These are phyloP conservation scores for Xylariomycetidae sp. DNA, from an alignment of 2,329 filamentous ascomycete genomes.

Conservation along the genomic window DNA sequence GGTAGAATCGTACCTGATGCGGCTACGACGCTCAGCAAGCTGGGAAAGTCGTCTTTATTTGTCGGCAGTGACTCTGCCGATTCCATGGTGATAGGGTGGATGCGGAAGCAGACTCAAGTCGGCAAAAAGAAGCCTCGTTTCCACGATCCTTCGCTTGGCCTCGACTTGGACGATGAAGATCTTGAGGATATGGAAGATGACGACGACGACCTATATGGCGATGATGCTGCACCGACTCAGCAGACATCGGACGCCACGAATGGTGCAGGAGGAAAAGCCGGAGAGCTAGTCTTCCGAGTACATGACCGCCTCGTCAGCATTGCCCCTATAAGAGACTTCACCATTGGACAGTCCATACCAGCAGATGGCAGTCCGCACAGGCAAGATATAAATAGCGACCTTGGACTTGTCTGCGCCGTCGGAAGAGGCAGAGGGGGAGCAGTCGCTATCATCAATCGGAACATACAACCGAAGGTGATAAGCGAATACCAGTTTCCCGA, in stretches of 20 bases:
- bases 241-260: slow-evolving; percentile 31
- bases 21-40: slow-evolving; percentile 63
- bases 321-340: slow-evolving; percentile 72
- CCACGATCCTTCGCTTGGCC: slow-evolving; percentile 47
- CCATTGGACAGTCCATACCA: slow-evolving; percentile 56
- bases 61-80: slow-evolving; percentile 81
- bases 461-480: slow-evolving; percentile 69
- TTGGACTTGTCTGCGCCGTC: slow-evolving; percentile 56
- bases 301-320: slow-evolving; percentile 75
- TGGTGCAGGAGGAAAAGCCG: slow-evolving; percentile 43
- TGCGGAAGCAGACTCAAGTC: slow-evolving; percentile 55
- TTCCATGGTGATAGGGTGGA: slow-evolving; percentile 78
- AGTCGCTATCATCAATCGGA: slow-evolving; percentile 71
- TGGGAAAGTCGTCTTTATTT: slow-evolving; percentile 71
- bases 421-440: slow-evolving; percentile 64
- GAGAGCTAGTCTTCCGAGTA: slow-evolving; percentile 67
- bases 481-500: slow-evolving; percentile 68
- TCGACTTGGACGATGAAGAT: slow-evolving; percentile 48
- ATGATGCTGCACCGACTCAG: slow-evolving; percentile 40
- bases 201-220: slow-evolving; percentile 58
- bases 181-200: slow-evolving; percentile 58
- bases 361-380: slow-evolving; percentile 40
- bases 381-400: slow-evolving; percentile 47
- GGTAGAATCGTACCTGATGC: slow-evolving; percentile 56
- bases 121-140: slow-evolving; percentile 61